These are phyloP conservation scores for Chalciporus chontae DNA, from an alignment of 768 basidiomycete species.

Conservation along the genomic window DNA sequence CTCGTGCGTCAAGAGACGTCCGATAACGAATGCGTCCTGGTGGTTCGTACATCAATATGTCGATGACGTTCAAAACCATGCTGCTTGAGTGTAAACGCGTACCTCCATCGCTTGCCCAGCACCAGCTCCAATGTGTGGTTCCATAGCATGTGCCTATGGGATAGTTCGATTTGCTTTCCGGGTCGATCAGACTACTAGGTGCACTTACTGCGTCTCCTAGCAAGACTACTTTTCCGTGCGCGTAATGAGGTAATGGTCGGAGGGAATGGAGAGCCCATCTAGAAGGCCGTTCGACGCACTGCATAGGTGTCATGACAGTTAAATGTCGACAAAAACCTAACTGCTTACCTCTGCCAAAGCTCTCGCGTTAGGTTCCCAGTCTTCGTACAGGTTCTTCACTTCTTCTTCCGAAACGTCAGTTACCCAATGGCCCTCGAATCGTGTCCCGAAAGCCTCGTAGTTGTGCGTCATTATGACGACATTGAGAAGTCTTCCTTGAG, in stretches of 20 bases:
- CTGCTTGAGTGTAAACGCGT: neutral
- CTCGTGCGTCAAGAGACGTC: slow-evolving; percentile 25
- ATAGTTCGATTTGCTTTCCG: neutral
- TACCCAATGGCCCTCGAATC: slow-evolving; percentile 30
- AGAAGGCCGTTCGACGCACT: slow-evolving; percentile 36
- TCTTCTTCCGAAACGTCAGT: slow-evolving; percentile 31
- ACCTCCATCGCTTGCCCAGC: slow-evolving; percentile 53
- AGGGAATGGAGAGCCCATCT: slow-evolving; percentile 45
- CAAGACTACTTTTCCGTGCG: slow-evolving; percentile 38
- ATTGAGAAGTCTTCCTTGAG: slow-evolving; percentile 35
- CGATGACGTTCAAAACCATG: neutral
- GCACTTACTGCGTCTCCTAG: slow-evolving; percentile 47
- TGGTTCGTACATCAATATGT: neutral
- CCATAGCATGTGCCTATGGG: slow-evolving; percentile 44
- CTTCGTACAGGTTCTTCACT: slow-evolving; percentile 25
- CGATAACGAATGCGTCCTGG: slow-evolving; percentile 32
- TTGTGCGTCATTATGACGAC: slow-evolving; percentile 31
- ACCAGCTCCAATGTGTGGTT: slow-evolving; percentile 45
- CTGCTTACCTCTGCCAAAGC: slow-evolving; percentile 13
- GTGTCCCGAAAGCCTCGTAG: slow-evolving; percentile 26
- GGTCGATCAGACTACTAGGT: neutral
- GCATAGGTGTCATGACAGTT: neutral
- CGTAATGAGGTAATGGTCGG: slow-evolving; percentile 38
- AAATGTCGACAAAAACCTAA: neutral
- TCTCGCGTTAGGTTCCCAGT: slow-evolving; percentile 19